Evolutionary conservation across 2,329 filamentous ascomycete genomes (phyloP), one percentile per base, ranked within the genome.

Genomic region (Erysiphe pulchra): DNA sequence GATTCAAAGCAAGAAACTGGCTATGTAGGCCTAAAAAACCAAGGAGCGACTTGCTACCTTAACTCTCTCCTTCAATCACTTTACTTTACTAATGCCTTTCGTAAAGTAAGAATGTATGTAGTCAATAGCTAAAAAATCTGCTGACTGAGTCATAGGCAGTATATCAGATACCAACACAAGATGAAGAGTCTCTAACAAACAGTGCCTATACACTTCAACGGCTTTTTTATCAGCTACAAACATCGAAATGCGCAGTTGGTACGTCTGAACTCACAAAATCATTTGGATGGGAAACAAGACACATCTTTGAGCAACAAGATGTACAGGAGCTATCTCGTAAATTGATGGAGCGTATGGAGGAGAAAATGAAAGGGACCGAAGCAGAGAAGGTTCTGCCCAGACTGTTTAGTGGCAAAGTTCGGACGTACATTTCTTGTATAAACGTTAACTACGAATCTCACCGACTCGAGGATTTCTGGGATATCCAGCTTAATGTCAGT

Each of bases 1-100:
- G 86, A 98, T 59, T 95, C 90, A n/a, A 98, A 95, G 65, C 92
- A 90, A 60, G 86, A 94, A 63, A 98, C 90, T 0, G 90, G 90
- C 47, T 95, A 86, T 65, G 90, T 98, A 38, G 90, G 90, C 2
- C 67, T 98, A 46, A 90, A 90, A 62, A 98, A 98, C 57, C 90
- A 95, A 61, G 90, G 90, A 51, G 90, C 90, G 44, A 90, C 82
- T 1, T 90, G 82, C 62, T 90, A 90, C 59, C 66, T 90, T 43
- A 90, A 90, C 60, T 87, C 82, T 8, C 70, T 90, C 7, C 65
- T 90, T 42, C 82, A 90, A 57, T 87, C 82, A 1, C 63, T 90
- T 40, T 90, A 84, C 57, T 86, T 87, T 56, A 90, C 75, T 45
- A 94, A 93, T 59, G 78, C 81, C 36, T 98, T 98, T 65, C 79